Conservation (phyloP, 345 rosid species). For the Acer yangbiense region DNA sequence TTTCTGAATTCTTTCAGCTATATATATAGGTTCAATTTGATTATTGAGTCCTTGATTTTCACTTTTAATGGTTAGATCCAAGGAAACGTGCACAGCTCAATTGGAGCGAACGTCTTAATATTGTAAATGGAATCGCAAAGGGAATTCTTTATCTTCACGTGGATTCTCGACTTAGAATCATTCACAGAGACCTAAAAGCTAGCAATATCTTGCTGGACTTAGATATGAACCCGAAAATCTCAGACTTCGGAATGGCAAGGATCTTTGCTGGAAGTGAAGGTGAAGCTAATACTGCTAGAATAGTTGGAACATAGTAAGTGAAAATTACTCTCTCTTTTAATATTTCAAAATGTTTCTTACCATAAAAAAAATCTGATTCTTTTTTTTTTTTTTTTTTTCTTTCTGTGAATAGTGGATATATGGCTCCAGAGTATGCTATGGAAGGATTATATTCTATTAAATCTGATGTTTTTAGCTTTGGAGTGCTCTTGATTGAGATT, state of each 20-base stretch:
- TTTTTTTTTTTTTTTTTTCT: neutral
- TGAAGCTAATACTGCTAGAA: conserved; percentile 39
- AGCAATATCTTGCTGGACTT: conserved; percentile 52
- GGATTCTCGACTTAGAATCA: conserved; percentile 53
- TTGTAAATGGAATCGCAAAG: conserved; percentile 34
- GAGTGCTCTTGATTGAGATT: conserved; percentile 60
- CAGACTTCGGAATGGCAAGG: conserved; percentile 65
- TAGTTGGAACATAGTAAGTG: conserved; percentile 54
- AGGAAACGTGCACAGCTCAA: conserved; percentile 21
- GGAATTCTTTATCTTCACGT: conserved; percentile 49
- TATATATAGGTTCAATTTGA: neutral
- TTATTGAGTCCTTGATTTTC: neutral
- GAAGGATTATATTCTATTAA: conserved; percentile 52
- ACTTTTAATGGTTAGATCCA: conserved; percentile 18
- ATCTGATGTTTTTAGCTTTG: conserved; percentile 63
- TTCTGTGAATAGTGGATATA: conserved; percentile 43
- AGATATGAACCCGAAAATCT: conserved; percentile 58
- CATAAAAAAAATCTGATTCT: neutral
- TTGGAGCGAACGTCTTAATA: conserved; percentile 28
- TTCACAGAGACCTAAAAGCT: conserved; percentile 62
- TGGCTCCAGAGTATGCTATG: conserved; percentile 61
- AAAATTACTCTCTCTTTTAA: no score
- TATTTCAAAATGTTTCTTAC: neutral
- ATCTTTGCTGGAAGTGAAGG: conserved; percentile 37
- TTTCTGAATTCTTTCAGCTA: neutral